Base-by-base conservation (phyloP, 2,329 filamentous ascomycete species). In the Hymenoscyphus linearis region DNA sequence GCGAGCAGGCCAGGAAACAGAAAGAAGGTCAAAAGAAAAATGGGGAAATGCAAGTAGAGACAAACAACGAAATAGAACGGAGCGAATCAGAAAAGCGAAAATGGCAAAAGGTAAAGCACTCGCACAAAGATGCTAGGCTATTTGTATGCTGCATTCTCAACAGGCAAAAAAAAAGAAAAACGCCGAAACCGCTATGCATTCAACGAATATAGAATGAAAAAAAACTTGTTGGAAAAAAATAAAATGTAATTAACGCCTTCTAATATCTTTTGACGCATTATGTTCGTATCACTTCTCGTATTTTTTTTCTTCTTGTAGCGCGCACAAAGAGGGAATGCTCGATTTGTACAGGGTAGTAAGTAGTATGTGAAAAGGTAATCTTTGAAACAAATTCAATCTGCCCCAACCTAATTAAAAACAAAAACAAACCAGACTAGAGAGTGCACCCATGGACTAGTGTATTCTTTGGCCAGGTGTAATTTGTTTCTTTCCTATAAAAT, bases 401-500 rank as follows among this genome's bases (percentile, higher is more conserved):
- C n/a, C n/a, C 31, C 31, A 5, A 7, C 31, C 31, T 31, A 2
- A 31, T 7, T 31, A 2, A 31, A 31, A 31, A 5, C 31, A 31
- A 5, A 31, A 3, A 31, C 27, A 31, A 5, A 31, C 31, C 60
- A 68, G 36, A 60, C 62, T 35, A n/a, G n/a, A n/a, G n/a, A n/a
- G 65, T 66, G 61, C 85, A 89, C 31, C 74, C 79, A 69, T 87
- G 69, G 72, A 88, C 81, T 62, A 85, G 78, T 1, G 78, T 78
- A 67, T 89, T 89, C 70, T 79, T 79, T 2, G 86, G 86, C 83
- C 84, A 86, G 2, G 74, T 67, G 65, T 83, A 87, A 12, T 77
- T 77, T 35, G 84, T 82, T 54, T 75, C 70, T 34, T 69, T 65
- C 80, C 60, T 59, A 56, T 50, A 7, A 13, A 6, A 16, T 27